Evolutionary conservation across 192 early-diverging fungal genomes (phyloP).

Genomic region (Coemansia sp.): DNA sequence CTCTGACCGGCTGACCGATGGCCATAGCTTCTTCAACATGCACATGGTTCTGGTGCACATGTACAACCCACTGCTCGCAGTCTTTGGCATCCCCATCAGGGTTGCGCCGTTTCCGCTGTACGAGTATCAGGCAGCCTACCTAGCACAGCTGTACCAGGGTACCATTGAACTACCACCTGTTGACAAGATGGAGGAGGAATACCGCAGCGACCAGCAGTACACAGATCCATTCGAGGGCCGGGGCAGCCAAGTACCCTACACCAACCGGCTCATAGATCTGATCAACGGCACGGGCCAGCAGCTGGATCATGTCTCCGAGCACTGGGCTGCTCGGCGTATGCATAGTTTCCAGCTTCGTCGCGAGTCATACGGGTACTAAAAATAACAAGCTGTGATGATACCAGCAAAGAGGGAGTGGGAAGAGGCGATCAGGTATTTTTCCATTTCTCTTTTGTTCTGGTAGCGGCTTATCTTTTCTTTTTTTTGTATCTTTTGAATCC

Average conservation of each 20-base stretch:
- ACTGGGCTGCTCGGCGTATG: constrained; percentile 8
- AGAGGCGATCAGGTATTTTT: too few relatives aligned
- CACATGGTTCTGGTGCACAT: constrained; percentile 47
- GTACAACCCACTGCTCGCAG: constrained; percentile 50
- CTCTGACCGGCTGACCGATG: constrained; percentile 31
- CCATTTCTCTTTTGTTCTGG: constrained; percentile 9
- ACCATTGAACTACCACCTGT: constrained; percentile 11
- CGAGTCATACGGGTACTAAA: constrained; percentile 5
- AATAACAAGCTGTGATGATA: too few relatives aligned
- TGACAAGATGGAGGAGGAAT: constrained; percentile 23
- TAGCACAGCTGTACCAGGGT: constrained; percentile 40
- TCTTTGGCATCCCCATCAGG: constrained; percentile 54
- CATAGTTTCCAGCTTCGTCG: constrained; percentile 6
- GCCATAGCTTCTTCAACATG: constrained; percentile 37
- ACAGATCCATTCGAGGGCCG: constrained; percentile 4
- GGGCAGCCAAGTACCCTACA: constrained; percentile 16
- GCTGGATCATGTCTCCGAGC: background rate
- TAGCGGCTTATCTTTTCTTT: too few relatives aligned
- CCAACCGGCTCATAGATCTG: constrained; percentile 10
- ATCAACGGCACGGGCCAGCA: background rate
- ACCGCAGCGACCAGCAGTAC: background rate
- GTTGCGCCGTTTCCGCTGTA: constrained; percentile 57
- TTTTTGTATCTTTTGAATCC: background rate
- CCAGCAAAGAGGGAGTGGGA: too few relatives aligned
- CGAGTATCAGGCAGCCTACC: constrained; percentile 52